These are phyloP conservation scores for Leccinum sublutescens DNA, from an alignment of 768 basidiomycete genomes.

Conservation along the genomic window DNA sequence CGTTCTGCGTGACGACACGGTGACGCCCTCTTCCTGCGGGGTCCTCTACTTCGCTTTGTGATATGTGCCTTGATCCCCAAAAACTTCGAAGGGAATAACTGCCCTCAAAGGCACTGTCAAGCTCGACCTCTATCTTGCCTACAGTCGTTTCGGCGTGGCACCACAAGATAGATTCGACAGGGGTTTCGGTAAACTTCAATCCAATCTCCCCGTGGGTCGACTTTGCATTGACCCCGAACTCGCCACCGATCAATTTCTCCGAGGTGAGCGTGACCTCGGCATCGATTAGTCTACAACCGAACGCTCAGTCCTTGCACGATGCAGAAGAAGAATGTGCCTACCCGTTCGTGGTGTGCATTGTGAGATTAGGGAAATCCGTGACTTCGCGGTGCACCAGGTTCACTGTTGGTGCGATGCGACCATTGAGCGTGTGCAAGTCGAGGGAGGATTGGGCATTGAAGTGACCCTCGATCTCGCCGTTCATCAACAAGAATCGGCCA, in stretches of 20 bases:
- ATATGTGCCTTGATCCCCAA: slow-evolving; percentile 21
- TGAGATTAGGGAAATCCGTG: slow-evolving; percentile 28
- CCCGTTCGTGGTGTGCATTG: slow-evolving; percentile 43
- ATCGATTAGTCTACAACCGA: slow-evolving; percentile 16
- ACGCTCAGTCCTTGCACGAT: slow-evolving; percentile 1
- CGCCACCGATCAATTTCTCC: slow-evolving; percentile 26
- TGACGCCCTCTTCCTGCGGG: slow-evolving; percentile 36
- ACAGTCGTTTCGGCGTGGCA: slow-evolving; percentile 33
- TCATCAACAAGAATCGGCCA: slow-evolving; percentile 37
- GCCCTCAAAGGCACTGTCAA: slow-evolving; percentile 44
- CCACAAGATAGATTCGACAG: slow-evolving; percentile 36
- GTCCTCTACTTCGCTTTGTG: slow-evolving; percentile 27
- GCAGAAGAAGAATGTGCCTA: slow-evolving; percentile 20
- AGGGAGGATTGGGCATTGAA: slow-evolving; percentile 40
- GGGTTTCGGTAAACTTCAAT: slow-evolving; percentile 30
- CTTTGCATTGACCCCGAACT: slow-evolving; percentile 32
- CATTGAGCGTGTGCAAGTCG: slow-evolving; percentile 38
- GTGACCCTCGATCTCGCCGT: slow-evolving; percentile 45
- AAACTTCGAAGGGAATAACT: slow-evolving; percentile 32
- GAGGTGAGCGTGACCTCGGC: slow-evolving; percentile 33
- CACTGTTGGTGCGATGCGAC: slow-evolving; percentile 38
- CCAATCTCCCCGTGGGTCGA: slow-evolving; percentile 32
- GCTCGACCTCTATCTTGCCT: slow-evolving; percentile 20
- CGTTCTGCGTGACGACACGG: slow-evolving; percentile 23
- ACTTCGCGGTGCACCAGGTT: slow-evolving; percentile 32